Percentiles rank a stretch among this genome's conserved stretches.
phyloP scores from a whole-genome alignment of 176 grass and related monocot species.

The Ensete glaucum region DNA sequence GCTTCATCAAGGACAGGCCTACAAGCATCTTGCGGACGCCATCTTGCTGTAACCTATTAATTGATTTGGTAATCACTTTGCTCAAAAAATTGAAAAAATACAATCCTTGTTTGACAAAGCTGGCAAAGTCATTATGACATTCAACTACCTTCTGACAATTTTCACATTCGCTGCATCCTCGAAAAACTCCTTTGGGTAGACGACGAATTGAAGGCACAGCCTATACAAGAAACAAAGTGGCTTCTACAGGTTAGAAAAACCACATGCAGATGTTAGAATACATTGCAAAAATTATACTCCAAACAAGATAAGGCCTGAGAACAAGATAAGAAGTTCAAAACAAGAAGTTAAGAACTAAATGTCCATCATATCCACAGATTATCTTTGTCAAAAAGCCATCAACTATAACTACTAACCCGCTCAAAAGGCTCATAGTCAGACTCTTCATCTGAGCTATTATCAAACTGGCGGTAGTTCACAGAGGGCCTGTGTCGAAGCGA shows the following conservation, averaged over 20 bases:
- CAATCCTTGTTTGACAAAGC: background rate
- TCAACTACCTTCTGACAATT: constrained; percentile 25
- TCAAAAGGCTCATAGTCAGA: constrained; percentile 16
- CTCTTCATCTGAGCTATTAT: constrained; percentile 44
- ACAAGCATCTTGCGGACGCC: constrained; percentile 6
- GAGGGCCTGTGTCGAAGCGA: constrained; percentile 60
- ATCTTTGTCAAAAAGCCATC: background rate
- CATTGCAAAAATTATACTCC: background rate
- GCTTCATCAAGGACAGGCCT: constrained; percentile 23
- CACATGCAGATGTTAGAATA: background rate
- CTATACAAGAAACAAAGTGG: background rate
- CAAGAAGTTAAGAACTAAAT: background rate
- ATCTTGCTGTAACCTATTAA: constrained; percentile 25
- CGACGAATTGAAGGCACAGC: background rate
- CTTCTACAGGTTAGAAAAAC: background rate
- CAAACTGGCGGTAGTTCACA: constrained; percentile 70
- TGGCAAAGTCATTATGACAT: background rate
- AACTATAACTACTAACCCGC: background rate
- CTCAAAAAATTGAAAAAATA: background rate
- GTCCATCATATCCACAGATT: background rate
- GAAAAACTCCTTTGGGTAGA: constrained; percentile 22
- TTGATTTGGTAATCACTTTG: background rate
- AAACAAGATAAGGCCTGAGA: background rate
- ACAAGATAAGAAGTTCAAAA: background rate
- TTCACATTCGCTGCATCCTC: constrained; percentile 18